phyloP scores from a whole-genome alignment of 2,329 filamentous ascomycete genomes.

The Diplodia scrobiculata region DNA sequence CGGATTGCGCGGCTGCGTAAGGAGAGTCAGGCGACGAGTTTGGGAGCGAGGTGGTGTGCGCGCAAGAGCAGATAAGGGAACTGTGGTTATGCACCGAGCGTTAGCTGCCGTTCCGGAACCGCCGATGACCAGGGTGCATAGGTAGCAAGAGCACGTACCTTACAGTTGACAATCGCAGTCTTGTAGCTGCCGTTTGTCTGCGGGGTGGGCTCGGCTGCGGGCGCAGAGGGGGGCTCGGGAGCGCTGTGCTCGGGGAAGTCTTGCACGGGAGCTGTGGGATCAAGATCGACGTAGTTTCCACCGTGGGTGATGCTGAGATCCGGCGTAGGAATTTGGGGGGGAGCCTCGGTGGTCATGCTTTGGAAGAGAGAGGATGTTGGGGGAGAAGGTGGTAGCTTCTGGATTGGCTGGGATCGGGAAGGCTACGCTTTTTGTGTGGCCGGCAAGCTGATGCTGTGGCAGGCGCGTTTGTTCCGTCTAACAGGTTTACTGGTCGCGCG shows the following conservation, averaged over 20 bases:
- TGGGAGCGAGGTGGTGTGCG: conserved; percentile 37
- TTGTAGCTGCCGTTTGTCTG: conserved; percentile 34
- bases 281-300: conserved; percentile 38
- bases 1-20: conserved; percentile 50
- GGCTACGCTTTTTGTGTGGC: conserved; percentile 14
- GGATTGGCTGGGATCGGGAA: neutral
- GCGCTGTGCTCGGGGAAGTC: conserved; percentile 13
- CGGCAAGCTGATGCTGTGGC: conserved; percentile 3
- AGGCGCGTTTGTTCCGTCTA: conserved; percentile 14
- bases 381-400: neutral
- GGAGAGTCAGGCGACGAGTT: conserved; percentile 27
- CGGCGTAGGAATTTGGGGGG: conserved; percentile 31
- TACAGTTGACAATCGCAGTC: conserved; percentile 47
- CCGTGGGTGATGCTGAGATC: conserved; percentile 30
- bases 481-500: conserved; percentile 27
- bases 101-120: conserved; percentile 42
- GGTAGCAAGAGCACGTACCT: conserved; percentile 44
- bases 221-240: conserved; percentile 5
- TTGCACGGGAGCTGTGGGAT: conserved; percentile 35
- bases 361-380: neutral
- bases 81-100: conserved; percentile 38
- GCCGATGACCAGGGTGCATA: conserved; percentile 36
- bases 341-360: conserved; percentile 29
- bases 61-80: conserved; percentile 42
- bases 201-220: conserved; percentile 19